Evolutionary conservation across 257 asterid species (phyloP), one percentile per base, ranked within the genome.

Genomic region (Eustoma russellianum): DNA sequence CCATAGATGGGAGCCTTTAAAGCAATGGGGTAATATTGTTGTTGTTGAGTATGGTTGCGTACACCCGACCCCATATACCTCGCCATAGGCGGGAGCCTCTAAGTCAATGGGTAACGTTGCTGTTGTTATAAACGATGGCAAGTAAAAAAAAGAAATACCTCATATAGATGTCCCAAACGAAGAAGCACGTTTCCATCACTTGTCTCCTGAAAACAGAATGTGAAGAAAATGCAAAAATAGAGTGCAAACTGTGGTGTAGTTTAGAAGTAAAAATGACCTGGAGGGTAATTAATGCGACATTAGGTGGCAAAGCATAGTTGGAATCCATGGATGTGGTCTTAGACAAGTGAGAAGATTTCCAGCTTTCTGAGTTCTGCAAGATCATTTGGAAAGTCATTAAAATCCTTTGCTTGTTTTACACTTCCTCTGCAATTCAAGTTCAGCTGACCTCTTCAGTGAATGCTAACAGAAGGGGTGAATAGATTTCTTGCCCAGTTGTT

Each of bases 101-200:
- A n/a, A n/a, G n/a, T n/a, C n/a, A n/a, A n/a, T n/a, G n/a, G n/a
- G n/a, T 33, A 52, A 7, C 24, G 12, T n/a, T n/a, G n/a, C n/a
- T n/a, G n/a, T n/a, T n/a, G n/a, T n/a, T n/a, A n/a, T 1, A 38
- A 5, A 7, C 6, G 43, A 11, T 38, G 19, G 10, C 18, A 46
- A 46, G n/a, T 46, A 41, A 16, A 24, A 46, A 28, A 55, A 5
- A 55, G 24, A 59, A 13, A 24, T 64, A 82, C 97, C 95, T 88
- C 95, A 2, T 82, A 88, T 16, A 85, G 67, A 88, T 88, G 87
- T 6, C 89, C 97, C 65, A 88, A 56, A 61, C 97, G 97, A 66
- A 88, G 67, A 55, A 85, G 92, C 46, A 73, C 85, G 18, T 62
- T 67, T 53, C 83, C 82, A 55, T 80, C 80, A 12, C 44, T 75